phyloP scores from a whole-genome alignment of 164 flowering plant genomes.

The Vitis labrusca region DNA sequence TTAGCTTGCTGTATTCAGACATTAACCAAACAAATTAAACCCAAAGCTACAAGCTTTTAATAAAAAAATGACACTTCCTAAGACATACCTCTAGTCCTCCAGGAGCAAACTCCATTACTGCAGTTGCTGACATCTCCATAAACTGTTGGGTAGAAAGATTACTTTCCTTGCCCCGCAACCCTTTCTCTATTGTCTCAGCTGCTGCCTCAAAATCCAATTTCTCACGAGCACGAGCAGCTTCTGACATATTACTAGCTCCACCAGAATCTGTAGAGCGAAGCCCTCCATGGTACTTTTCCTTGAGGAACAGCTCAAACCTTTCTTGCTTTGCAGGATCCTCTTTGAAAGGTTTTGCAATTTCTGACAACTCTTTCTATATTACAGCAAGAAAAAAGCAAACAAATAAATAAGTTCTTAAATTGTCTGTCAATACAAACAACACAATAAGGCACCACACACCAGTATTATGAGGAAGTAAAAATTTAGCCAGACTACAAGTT shows the following conservation, averaged over 20 bases:
- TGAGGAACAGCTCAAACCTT: slow-evolving; percentile 87
- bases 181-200: slow-evolving; percentile 76
- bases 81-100: slow-evolving; percentile 65
- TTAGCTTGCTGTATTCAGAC: slow-evolving; percentile 40
- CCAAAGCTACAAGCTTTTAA: slow-evolving; percentile 1
- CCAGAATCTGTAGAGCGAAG: slow-evolving; percentile 65
- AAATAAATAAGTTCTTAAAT: neutral
- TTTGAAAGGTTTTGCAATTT: slow-evolving; percentile 69
- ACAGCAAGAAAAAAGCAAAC: neutral
- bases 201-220: slow-evolving; percentile 97
- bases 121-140: slow-evolving; percentile 35
- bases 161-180: slow-evolving; percentile 32
- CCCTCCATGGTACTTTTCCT: slow-evolving; percentile 90
- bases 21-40: slow-evolving; percentile 7
- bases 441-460: neutral
- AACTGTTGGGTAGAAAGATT: slow-evolving; percentile 31
- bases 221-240: slow-evolving; percentile 91
- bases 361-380: slow-evolving; percentile 38
- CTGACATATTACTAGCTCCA: slow-evolving; percentile 74
- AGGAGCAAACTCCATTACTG: slow-evolving; percentile 66
- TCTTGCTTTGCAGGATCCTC: slow-evolving; percentile 87
- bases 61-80: neutral
- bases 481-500: neutral
- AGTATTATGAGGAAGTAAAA: neutral
- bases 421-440: neutral